These are phyloP conservation scores for Bonnemaisonia californica DNA, from an alignment of 31 red algal genomes.

Conservation along the genomic window DNA sequence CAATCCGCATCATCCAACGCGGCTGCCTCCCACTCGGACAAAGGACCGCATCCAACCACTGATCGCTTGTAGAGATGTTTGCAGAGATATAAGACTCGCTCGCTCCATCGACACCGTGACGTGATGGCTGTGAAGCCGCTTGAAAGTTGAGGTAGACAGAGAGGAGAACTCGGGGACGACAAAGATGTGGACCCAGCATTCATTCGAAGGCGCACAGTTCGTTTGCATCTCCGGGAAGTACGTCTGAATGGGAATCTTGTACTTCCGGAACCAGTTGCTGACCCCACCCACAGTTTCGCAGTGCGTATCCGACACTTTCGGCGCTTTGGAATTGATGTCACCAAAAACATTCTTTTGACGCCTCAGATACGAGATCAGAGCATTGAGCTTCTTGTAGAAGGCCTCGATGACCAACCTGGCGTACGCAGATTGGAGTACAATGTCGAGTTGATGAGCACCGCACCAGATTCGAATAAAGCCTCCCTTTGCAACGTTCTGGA, in stretches of 20 bases:
- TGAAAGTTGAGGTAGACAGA: too few species aligned
- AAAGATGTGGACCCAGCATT: neutral
- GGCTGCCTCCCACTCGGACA: neutral
- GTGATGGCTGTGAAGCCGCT: neutral
- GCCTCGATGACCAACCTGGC: neutral
- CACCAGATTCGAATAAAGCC: slow-evolving; percentile 27
- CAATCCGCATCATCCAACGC: neutral
- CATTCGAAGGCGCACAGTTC: slow-evolving; percentile 1
- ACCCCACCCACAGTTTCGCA: neutral
- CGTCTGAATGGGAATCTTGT: slow-evolving; percentile 2
- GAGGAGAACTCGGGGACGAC: neutral
- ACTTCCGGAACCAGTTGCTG: neutral
- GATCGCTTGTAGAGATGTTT: neutral
- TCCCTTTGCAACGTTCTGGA: neutral
- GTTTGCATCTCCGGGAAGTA: neutral
- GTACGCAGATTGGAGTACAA: neutral
- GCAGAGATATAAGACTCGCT: neutral
- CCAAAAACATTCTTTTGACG: neutral
- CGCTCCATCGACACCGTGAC: neutral
- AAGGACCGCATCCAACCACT: neutral
- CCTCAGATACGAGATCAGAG: neutral
- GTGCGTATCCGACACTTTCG: slow-evolving; percentile 12
- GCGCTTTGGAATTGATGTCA: neutral
- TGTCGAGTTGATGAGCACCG: slow-evolving; percentile 3
- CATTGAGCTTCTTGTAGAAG: neutral